phyloP scores from a whole-genome alignment of 768 basidiomycete species.

The Mycena galopus region DNA sequence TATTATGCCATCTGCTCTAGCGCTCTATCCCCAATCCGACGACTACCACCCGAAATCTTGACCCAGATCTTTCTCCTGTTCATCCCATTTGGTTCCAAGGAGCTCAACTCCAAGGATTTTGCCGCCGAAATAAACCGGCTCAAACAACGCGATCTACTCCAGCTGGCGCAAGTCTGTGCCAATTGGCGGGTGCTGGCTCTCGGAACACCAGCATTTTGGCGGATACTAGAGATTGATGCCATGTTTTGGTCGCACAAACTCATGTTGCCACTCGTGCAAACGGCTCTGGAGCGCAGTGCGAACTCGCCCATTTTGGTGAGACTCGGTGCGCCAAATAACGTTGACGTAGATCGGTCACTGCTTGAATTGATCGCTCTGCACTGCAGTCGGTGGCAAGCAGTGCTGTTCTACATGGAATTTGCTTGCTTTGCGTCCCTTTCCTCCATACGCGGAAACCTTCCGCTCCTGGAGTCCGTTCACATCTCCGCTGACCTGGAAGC shows the following conservation, averaged over 20 bases:
- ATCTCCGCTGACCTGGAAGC: constrained; percentile 12
- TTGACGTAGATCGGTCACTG: constrained; percentile 1
- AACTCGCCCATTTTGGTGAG: constrained; percentile 12
- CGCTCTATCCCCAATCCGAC: constrained; percentile 21
- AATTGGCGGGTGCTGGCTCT: constrained; percentile 19
- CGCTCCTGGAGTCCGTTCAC: constrained; percentile 19
- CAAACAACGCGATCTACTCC: constrained; percentile 7
- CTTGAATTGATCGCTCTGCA: constrained; percentile 24
- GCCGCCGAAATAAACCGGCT: constrained; percentile 22
- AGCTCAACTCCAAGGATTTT: constrained; percentile 19
- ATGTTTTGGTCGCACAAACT: constrained; percentile 30
- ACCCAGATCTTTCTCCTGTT: constrained; percentile 20
- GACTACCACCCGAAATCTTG: constrained; percentile 23
- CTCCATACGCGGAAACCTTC: constrained; percentile 15
- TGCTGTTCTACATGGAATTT: constrained; percentile 23
- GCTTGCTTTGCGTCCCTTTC: not conserved
- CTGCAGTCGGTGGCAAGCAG: constrained; percentile 22
- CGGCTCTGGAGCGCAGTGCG: constrained; percentile 18
- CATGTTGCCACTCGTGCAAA: constrained; percentile 22
- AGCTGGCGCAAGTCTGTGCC: constrained; percentile 19
- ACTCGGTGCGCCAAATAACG: constrained; percentile 16
- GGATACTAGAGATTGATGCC: constrained; percentile 17
- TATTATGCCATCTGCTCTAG: constrained; percentile 16
- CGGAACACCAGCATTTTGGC: constrained; percentile 27
- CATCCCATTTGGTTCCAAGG: not conserved